These are phyloP conservation scores for Papiliotrema terrestris DNA, from an alignment of 1,284 basidiomycete genomes.

Conservation along the genomic window DNA sequence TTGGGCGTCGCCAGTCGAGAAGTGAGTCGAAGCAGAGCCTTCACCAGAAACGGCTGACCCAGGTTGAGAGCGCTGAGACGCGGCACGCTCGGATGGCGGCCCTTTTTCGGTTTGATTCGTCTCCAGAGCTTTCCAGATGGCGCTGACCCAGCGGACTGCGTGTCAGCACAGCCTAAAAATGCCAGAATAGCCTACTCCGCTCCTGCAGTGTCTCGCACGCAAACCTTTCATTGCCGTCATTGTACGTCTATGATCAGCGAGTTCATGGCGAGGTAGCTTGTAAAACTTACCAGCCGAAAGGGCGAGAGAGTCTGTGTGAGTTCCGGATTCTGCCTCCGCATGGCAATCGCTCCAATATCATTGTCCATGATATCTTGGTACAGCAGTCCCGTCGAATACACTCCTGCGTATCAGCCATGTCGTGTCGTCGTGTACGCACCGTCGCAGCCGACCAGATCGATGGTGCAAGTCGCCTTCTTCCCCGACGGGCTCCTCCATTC, in stretches of 20 bases:
- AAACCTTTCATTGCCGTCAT: constrained; percentile 77
- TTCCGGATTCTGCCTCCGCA: constrained; percentile 59
- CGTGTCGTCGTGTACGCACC: constrained; percentile 26
- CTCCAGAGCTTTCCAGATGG: constrained; percentile 65
- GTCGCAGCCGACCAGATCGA: constrained; percentile 73
- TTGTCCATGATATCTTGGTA: constrained; percentile 70
- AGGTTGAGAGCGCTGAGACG: constrained; percentile 15
- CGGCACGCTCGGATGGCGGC: constrained; percentile 15
- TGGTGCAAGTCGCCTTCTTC: constrained; percentile 70
- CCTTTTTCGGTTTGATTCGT: constrained; percentile 16
- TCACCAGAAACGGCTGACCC: constrained; percentile 18
- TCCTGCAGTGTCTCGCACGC: constrained; percentile 78
- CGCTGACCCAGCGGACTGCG: constrained; percentile 74
- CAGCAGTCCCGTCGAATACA: constrained; percentile 71
- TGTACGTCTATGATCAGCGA: constrained; percentile 55
- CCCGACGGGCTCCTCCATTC: constrained; percentile 77
- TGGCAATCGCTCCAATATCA: constrained; percentile 78
- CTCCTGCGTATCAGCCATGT: constrained; percentile 52
- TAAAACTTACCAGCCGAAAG: constrained; percentile 61
- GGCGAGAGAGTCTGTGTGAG: constrained; percentile 71
- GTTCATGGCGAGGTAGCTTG: background rate
- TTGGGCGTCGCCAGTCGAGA: constrained; percentile 1
- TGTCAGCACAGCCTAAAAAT: constrained; percentile 1
- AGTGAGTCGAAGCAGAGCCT: constrained; percentile 41
- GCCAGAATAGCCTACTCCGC: constrained; percentile 53